Percentiles rank a stretch among this genome's conserved stretches.
These are phyloP conservation scores for Eudorina sp. DNA, from an alignment of 139 green algal genomes.

Conservation along the genomic window DNA sequence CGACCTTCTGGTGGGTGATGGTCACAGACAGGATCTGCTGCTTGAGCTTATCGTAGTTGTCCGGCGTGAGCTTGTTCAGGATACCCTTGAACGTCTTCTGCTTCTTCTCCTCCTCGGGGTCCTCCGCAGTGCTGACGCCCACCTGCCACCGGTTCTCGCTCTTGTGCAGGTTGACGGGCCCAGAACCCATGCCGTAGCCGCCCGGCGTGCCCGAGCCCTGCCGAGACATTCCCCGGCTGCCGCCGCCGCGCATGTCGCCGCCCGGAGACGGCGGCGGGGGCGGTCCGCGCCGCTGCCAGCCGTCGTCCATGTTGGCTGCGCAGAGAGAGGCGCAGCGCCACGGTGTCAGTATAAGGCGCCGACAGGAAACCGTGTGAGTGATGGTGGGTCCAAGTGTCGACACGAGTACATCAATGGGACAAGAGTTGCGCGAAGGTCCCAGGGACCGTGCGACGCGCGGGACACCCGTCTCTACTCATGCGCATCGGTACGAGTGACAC, in stretches of 20 bases:
- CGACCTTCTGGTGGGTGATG: slow-evolving; percentile 73
- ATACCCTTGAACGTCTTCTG: slow-evolving; percentile 93
- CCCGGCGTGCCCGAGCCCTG: slow-evolving; percentile 44
- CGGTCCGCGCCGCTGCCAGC: slow-evolving; percentile 69
- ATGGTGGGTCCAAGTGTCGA: too few species aligned
- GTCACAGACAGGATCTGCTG: slow-evolving; percentile 87
- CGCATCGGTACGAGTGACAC: too few species aligned
- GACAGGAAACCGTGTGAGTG: too few species aligned
- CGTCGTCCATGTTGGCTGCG: slow-evolving; percentile 58
- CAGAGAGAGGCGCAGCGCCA: not conserved
- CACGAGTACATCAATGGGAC: too few species aligned
- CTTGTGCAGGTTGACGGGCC: slow-evolving; percentile 72
- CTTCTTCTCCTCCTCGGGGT: slow-evolving; percentile 94
- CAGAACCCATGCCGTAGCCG: not conserved
- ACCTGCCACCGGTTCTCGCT: slow-evolving; percentile 70
- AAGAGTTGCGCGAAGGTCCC: too few species aligned
- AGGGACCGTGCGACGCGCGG: too few species aligned
- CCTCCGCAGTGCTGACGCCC: slow-evolving; percentile 71
- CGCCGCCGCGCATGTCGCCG: slow-evolving; percentile 47
- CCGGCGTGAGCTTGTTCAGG: slow-evolving; percentile 99
- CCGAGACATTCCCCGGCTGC: slow-evolving; percentile 45
- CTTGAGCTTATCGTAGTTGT: slow-evolving; percentile 96
- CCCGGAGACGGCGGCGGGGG: slow-evolving; percentile 63
- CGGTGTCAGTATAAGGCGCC: not conserved
- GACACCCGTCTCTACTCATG: too few species aligned